phyloP scores from a whole-genome alignment of 2,329 filamentous ascomycete genomes.

The Coniochaeta sp. region DNA sequence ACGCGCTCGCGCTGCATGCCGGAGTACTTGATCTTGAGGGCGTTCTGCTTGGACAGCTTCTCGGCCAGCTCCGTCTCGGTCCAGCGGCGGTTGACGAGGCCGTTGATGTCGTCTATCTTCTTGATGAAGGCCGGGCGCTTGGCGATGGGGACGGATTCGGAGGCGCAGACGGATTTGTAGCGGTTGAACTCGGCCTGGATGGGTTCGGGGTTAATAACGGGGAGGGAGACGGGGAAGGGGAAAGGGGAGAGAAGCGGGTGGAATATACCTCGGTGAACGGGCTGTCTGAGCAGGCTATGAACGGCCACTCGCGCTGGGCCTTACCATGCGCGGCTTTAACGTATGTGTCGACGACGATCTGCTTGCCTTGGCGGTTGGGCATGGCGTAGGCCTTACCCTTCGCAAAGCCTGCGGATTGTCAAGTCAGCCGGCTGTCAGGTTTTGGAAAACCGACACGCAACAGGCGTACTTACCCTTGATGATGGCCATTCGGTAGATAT shows the following conservation, averaged over 20 bases:
- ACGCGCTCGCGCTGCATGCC: slow-evolving; percentile 63
- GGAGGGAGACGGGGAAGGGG: no score
- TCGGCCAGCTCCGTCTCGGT: slow-evolving; percentile 75
- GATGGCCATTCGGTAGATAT: slow-evolving; percentile 79
- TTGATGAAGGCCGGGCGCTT: slow-evolving; percentile 60
- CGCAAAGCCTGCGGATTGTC: slow-evolving; percentile 58
- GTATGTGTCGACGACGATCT: slow-evolving; percentile 81
- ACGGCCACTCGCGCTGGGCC: slow-evolving; percentile 77
- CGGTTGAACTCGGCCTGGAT: slow-evolving; percentile 68
- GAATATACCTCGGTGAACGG: slow-evolving; percentile 68
- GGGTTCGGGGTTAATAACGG: slow-evolving; percentile 15
- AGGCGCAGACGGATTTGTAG: slow-evolving; percentile 67
- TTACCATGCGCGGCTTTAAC: slow-evolving; percentile 76
- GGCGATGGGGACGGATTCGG: slow-evolving; percentile 66
- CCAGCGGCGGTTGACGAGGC: slow-evolving; percentile 71
- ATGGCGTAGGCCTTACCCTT: slow-evolving; percentile 80
- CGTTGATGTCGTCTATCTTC: slow-evolving; percentile 78
- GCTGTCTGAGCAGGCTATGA: slow-evolving; percentile 82
- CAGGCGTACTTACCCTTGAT: slow-evolving; percentile 62
- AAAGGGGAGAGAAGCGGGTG: slow-evolving; percentile 4
- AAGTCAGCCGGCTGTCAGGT: neutral
- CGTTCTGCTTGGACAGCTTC: slow-evolving; percentile 66
- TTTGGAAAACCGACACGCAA: no score
- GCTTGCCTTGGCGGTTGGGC: slow-evolving; percentile 63
- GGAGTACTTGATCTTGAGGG: slow-evolving; percentile 59